Percentiles rank a stretch among this genome's conserved stretches.
Evolutionary conservation across 2,329 filamentous ascomycete genomes (phyloP).

Genomic region (Cercospora citrullina): DNA sequence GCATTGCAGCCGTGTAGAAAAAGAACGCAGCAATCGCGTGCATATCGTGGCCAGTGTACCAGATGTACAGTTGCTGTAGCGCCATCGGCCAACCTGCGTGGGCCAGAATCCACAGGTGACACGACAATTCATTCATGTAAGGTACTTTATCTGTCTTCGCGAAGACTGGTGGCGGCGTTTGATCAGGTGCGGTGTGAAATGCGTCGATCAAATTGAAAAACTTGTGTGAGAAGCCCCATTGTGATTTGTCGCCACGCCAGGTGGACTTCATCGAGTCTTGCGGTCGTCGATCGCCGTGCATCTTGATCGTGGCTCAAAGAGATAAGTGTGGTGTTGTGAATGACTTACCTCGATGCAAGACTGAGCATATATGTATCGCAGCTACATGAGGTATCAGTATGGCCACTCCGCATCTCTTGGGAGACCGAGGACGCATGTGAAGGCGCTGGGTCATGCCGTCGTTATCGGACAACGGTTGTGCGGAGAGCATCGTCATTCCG

Average conservation of each 20-base stretch:
- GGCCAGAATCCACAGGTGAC: slow-evolving; percentile 44
- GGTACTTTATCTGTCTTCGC: slow-evolving; percentile 43
- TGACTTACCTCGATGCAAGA: not conserved
- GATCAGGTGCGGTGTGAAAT: slow-evolving; percentile 16
- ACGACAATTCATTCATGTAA: slow-evolving; percentile 39
- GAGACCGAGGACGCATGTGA: slow-evolving; percentile 15
- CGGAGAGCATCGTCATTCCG: slow-evolving; percentile 12
- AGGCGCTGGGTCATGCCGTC: slow-evolving; percentile 11
- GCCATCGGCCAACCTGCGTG: slow-evolving; percentile 42
- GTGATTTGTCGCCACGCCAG: slow-evolving; percentile 26
- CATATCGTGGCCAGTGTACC: slow-evolving; percentile 38
- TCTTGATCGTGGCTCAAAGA: slow-evolving; percentile 8
- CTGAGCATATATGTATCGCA: slow-evolving; percentile 4
- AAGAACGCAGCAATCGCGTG: slow-evolving; percentile 37
- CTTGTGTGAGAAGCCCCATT: slow-evolving; percentile 25
- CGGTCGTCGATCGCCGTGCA: slow-evolving; percentile 21
- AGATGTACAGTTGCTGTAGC: slow-evolving; percentile 42
- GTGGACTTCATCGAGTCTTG: slow-evolving; percentile 31
- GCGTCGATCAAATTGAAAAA: slow-evolving; percentile 23
- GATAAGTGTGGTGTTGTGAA: not conserved
- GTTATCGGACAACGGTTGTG: slow-evolving; percentile 9
- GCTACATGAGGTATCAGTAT: slow-evolving; percentile 10
- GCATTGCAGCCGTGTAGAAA: slow-evolving; percentile 44
- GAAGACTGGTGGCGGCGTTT: slow-evolving; percentile 21
- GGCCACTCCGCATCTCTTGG: slow-evolving; percentile 12